Evolutionary conservation across 768 basidiomycete genomes (phyloP), one percentile per base, ranked within the genome.

Genomic region (Chalciporus sphaerocephalus): DNA sequence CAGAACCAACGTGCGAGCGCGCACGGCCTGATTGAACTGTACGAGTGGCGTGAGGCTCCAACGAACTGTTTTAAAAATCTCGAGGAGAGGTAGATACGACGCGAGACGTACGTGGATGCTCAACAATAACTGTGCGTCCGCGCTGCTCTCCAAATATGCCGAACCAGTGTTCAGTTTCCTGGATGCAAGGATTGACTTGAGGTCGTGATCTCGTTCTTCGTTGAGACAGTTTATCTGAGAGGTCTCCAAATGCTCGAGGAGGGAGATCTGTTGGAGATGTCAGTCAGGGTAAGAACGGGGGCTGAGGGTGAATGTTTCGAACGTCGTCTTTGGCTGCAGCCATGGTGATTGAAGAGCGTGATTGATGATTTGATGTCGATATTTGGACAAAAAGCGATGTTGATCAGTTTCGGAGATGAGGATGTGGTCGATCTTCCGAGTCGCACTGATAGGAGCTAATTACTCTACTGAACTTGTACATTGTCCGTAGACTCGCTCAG

Each of bases 1-100:
- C 30, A 88, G 59, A 43, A 77, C 66, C 52, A 89, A 68, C 27
- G 79, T 75, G 46, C 78, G 79, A 39, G 87, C 62, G 51, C 78
- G 76, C 33, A 86, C 85, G 20, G 74, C 62, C 64, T 85, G 83
- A 59, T 84, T 82, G 68, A 87, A 87, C 85, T 85, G 56, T 48
- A 35, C n/a, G 30, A n/a, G 40, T 38, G n/a, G 18, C 27, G 38
- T 22, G 34, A n/a, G n/a, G n/a, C n/a, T n/a, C n/a, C n/a, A n/a
- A n/a, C n/a, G n/a, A n/a, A n/a, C n/a, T n/a, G n/a, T n/a, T n/a
- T n/a, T n/a, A n/a, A n/a, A n/a, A n/a, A n/a, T n/a, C n/a, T n/a
- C n/a, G n/a, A n/a, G n/a, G n/a, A n/a, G n/a, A n/a, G n/a, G n/a
- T n/a, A n/a, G n/a, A n/a, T n/a, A n/a, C n/a, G 28, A 34, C 32